A percentile compares a stretch with the other conserved stretches of the same genome.
Conservation (phyloP, 352 stramenopile genomes). For the Blastocystis sp. region DNA sequence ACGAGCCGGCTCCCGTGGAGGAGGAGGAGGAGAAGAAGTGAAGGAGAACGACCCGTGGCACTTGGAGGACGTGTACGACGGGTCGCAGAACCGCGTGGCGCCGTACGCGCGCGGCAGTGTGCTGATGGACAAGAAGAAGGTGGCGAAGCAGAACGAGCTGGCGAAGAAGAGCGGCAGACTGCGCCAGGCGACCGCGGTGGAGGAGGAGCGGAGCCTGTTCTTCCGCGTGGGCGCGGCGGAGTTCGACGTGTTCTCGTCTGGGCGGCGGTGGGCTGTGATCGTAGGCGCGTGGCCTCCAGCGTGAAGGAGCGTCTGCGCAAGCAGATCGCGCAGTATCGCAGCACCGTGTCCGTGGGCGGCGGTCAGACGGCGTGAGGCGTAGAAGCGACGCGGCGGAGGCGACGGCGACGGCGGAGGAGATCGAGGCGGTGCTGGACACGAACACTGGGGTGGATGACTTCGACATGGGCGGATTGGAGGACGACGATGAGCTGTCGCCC, state of each 20-base stretch:
- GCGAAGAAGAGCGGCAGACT: not conserved
- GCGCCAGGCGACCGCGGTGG: not conserved
- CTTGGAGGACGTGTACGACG: conserved; percentile 38
- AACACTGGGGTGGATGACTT: not conserved
- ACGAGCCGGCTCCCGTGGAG: not conserved
- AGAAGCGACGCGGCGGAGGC: not conserved
- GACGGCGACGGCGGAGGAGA: not conserved
- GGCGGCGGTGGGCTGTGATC: not conserved
- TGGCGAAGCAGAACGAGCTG: conserved; percentile 5
- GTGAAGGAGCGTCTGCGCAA: conserved; percentile 16
- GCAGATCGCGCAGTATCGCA: not conserved
- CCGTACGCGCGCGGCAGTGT: conserved; percentile 1
- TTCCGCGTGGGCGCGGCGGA: not conserved
- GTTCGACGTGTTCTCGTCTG: conserved; percentile 10
- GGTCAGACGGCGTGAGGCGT: not conserved
- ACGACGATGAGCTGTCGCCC: not conserved
- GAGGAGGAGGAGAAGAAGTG: not conserved
- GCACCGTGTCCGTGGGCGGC: not conserved
- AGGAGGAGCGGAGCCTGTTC: not conserved
- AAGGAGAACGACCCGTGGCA: not conserved
- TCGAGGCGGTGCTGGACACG: not conserved
- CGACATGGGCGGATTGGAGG: not conserved
- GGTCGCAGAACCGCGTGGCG: not conserved
- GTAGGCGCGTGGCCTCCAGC: not conserved
- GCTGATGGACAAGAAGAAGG: not conserved